Evolutionary conservation across 768 basidiomycete genomes (phyloP).

Genomic region (Xerocomus potaroensis): DNA sequence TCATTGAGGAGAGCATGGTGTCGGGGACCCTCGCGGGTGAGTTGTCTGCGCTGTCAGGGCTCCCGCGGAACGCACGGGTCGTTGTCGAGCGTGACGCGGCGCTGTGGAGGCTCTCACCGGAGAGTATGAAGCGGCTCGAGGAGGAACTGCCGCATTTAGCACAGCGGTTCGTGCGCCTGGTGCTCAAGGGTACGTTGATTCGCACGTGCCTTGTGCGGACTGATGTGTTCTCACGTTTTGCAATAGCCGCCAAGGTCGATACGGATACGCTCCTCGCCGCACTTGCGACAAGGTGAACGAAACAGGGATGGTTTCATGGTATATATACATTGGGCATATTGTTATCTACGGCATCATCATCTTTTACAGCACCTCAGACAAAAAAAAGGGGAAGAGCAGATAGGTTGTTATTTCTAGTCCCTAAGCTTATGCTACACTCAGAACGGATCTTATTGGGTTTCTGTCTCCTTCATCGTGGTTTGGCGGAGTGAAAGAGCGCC

Average conservation of each 20-base stretch:
- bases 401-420: background rate
- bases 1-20: slow-evolving; percentile 88
- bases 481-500: too few relatives aligned
- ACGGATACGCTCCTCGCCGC: slow-evolving; percentile 59
- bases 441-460: background rate
- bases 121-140: slow-evolving; percentile 59
- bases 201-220: background rate
- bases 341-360: slow-evolving; percentile 6
- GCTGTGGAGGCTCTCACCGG: slow-evolving; percentile 74
- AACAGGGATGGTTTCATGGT: too few relatives aligned
- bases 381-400: background rate
- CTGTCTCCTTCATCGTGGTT: too few relatives aligned
- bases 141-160: slow-evolving; percentile 63
- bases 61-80: slow-evolving; percentile 81
- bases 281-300: slow-evolving; percentile 40
- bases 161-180: slow-evolving; percentile 58
- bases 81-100: slow-evolving; percentile 73
- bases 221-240: background rate
- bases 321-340: background rate
- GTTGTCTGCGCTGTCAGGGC: slow-evolving; percentile 74
- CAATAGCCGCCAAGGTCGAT: slow-evolving; percentile 58
- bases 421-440: background rate
- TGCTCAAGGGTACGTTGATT: slow-evolving; percentile 63
- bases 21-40: slow-evolving; percentile 92
- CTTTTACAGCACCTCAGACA: slow-evolving; percentile 1